phyloP scores from a whole-genome alignment of 179 eudicot species.

The Silene noctiflora region DNA sequence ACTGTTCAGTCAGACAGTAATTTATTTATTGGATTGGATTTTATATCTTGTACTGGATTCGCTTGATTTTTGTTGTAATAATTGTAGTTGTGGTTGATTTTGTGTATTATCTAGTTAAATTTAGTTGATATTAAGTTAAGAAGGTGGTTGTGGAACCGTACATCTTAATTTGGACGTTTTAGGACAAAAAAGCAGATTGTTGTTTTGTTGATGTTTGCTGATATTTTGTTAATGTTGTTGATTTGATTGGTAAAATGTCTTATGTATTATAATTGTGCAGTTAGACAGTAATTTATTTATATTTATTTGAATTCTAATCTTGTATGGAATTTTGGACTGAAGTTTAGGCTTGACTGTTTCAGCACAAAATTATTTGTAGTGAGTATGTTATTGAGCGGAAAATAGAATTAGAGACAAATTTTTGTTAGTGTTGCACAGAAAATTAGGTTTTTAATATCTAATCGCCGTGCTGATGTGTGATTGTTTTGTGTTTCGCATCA shows the following conservation, averaged over 20 bases:
- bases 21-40: background rate
- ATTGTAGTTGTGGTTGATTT: background rate
- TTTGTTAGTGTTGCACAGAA: background rate
- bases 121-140: background rate
- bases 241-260: background rate
- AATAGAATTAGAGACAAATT: background rate
- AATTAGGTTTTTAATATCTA: background rate
- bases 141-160: background rate
- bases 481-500: conserved; percentile 26
- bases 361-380: background rate
- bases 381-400: background rate
- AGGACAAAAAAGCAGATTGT: no score
- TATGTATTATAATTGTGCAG: background rate
- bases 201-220: background rate
- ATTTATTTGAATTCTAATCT: background rate
- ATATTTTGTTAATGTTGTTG: background rate
- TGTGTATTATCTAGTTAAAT: background rate
- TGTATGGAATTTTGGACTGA: background rate
- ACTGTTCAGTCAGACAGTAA: background rate
- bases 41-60: background rate
- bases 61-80: background rate
- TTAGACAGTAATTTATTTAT: background rate
- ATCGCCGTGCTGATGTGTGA: background rate
- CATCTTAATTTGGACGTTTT: background rate
- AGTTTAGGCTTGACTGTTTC: background rate